Conservation (phyloP, 2,329 filamentous ascomycete species). For the Rutstroemia sp. region DNA sequence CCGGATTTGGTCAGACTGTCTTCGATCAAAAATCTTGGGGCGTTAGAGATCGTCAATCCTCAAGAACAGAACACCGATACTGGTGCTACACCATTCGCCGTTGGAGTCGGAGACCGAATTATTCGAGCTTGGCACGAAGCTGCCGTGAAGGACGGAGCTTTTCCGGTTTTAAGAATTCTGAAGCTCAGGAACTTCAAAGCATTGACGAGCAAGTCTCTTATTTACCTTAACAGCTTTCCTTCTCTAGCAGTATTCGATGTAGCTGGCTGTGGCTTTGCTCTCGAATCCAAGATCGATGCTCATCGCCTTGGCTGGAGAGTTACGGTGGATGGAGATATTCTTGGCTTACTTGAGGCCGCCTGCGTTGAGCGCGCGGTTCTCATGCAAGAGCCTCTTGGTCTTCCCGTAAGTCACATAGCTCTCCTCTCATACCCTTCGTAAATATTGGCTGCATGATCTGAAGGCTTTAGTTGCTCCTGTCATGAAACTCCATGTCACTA, state of each 20-base stretch:
- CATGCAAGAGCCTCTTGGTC: slow-evolving; percentile 10
- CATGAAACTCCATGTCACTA: not conserved
- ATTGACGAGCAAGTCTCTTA: slow-evolving; percentile 25
- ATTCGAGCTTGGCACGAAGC: slow-evolving; percentile 27
- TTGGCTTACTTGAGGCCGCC: slow-evolving; percentile 17
- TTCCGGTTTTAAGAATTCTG: slow-evolving; percentile 27
- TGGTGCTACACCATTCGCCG: not conserved
- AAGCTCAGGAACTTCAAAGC: slow-evolving; percentile 25
- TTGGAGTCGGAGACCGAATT: slow-evolving; percentile 21
- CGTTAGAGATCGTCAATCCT: slow-evolving; percentile 25
- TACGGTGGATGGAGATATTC: slow-evolving; percentile 10
- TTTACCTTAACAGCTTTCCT: slow-evolving; percentile 27
- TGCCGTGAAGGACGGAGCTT: slow-evolving; percentile 21
- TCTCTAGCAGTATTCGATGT: slow-evolving; percentile 27
- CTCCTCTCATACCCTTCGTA: no score
- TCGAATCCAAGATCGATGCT: slow-evolving; percentile 5
- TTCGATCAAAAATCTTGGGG: slow-evolving; percentile 25
- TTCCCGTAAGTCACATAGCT: not conserved
- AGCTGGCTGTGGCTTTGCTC: slow-evolving; percentile 18
- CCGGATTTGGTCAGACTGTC: slow-evolving; percentile 26
- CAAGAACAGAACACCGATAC: not conserved
- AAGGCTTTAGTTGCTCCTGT: not conserved
- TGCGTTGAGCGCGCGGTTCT: slow-evolving; percentile 17
- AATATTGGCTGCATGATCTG: not conserved
- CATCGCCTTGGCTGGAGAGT: slow-evolving; percentile 21